Evolutionary conservation across 371 early-diverging fungal species (phyloP), one percentile per base, ranked within the genome.

Genomic region (Mucor saturninus): DNA sequence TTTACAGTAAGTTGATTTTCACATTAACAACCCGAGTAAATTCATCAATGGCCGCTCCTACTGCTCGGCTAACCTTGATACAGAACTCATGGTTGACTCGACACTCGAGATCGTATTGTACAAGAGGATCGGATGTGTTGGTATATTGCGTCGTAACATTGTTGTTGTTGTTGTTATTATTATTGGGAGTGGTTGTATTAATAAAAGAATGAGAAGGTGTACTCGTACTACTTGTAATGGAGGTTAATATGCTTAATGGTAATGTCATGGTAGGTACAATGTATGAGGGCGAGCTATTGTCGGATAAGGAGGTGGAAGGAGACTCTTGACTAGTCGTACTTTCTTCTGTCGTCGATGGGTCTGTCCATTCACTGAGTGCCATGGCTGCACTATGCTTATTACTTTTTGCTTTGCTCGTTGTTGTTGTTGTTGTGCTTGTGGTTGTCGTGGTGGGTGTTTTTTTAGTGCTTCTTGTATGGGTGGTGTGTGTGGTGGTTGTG

Each of bases 1-100:
- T 72, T 58, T 76, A 76, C 77, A 74, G 31, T 15, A 81, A 48
- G 9, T 65, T 68, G 21, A 66, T 76, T 43, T 81, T 78, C 31
- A 78, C 59, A 56, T 70, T 69, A 9, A 81, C 60, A 2, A 78
- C 81, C 40, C 71, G 61, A 11, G 73, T 67, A 35, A 81, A 74
- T 49, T 71, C 62, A 46, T 61, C 67, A 28, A 78, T 74, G 2
- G 79, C 81, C 10, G 72, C 67, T 10, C 56, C 63, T 4, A 81
- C 64, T 10, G 73, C 69, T 30, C 59, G 62, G 14, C 67, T 69
- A 3, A 81, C 73, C 64, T 75, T 74, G 14, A 39, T 56, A 32
- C 81, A 81, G 55, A 72, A 81, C 0, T 59, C n/a, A n/a, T 62
- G 61, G 21, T 74, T 72, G 13, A 67, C 53, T 35, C 53, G 38